Percentiles rank a stretch among this genome's conserved stretches.
These are phyloP conservation scores for Penicillium sp. DNA, from an alignment of 2,329 filamentous ascomycete species.

Conservation along the genomic window DNA sequence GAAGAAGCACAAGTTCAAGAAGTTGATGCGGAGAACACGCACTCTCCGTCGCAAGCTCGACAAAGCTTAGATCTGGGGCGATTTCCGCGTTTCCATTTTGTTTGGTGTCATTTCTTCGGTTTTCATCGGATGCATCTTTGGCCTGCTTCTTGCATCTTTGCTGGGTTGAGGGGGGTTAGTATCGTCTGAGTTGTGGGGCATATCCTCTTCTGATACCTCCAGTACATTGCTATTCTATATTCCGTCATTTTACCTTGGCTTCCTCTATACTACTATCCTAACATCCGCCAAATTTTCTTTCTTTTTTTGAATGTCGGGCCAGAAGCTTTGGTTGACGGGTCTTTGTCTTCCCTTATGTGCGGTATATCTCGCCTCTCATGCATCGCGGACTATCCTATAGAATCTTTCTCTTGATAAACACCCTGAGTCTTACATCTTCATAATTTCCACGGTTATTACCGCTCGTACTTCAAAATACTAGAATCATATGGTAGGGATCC, in stretches of 20 bases:
- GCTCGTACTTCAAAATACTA: not conserved
- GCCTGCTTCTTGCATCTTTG: constrained; percentile 23
- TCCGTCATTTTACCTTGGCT: not conserved
- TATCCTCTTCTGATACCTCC: constrained; percentile 12
- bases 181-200: constrained; percentile 21
- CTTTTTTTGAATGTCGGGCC: constrained; percentile 1
- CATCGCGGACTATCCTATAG: constrained; percentile 19
- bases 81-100: constrained; percentile 10
- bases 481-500: not conserved
- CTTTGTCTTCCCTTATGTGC: constrained; percentile 5
- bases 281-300: constrained; percentile 15
- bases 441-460: not conserved
- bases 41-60: constrained; percentile 84
- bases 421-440: not conserved
- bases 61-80: constrained; percentile 46
- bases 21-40: constrained; percentile 90
- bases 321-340: not conserved
- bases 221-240: constrained; percentile 7
- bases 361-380: constrained; percentile 7
- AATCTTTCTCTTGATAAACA: constrained; percentile 11
- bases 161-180: constrained; percentile 14
- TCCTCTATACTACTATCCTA: constrained; percentile 14
- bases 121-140: constrained; percentile 22
- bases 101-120: constrained; percentile 12
- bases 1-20: constrained; percentile 99